Conservation (phyloP, 179 eudicot genomes). For the Spinacia oleracea region DNA sequence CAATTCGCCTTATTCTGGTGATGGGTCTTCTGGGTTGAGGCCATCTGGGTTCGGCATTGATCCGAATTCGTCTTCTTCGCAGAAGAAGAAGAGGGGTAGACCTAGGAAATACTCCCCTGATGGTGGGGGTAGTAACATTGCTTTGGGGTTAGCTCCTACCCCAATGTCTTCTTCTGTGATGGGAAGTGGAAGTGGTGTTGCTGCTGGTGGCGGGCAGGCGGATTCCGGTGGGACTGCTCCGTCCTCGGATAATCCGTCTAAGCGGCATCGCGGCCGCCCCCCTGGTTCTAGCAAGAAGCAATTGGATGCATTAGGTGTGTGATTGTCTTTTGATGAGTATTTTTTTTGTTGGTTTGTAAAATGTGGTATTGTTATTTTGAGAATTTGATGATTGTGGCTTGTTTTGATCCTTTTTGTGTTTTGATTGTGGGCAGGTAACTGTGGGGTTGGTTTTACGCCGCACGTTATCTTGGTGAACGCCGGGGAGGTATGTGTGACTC, state of each 20-base stretch:
- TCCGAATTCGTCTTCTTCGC: conserved; percentile 28
- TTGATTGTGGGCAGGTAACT: conserved; percentile 50
- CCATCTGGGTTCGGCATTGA: conserved; percentile 37
- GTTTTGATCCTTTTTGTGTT: neutral
- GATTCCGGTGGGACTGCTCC: conserved; percentile 41
- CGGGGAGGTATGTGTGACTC: conserved; percentile 47
- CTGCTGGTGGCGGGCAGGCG: conserved; percentile 15
- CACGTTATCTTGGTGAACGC: conserved; percentile 58
- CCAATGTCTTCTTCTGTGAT: conserved; percentile 35
- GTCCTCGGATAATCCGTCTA: conserved; percentile 41
- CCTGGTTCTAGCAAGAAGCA: conserved; percentile 71
- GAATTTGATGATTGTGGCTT: neutral
- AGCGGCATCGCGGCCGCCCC: conserved; percentile 76
- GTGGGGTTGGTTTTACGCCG: conserved; percentile 70
- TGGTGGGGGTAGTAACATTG: conserved; percentile 49
- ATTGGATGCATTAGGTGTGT: conserved; percentile 71
- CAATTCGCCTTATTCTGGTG: conserved; percentile 36
- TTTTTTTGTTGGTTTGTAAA: neutral
- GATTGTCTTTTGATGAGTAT: neutral
- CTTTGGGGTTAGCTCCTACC: conserved; percentile 59
- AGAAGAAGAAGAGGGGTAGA: conserved; percentile 75
- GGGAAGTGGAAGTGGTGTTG: conserved; percentile 20
- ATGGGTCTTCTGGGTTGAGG: conserved; percentile 37
- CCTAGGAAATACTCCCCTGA: conserved; percentile 90
- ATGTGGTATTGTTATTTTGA: neutral